These are phyloP conservation scores for Populus nigra DNA, from an alignment of 345 rosid genomes.

Conservation along the genomic window DNA sequence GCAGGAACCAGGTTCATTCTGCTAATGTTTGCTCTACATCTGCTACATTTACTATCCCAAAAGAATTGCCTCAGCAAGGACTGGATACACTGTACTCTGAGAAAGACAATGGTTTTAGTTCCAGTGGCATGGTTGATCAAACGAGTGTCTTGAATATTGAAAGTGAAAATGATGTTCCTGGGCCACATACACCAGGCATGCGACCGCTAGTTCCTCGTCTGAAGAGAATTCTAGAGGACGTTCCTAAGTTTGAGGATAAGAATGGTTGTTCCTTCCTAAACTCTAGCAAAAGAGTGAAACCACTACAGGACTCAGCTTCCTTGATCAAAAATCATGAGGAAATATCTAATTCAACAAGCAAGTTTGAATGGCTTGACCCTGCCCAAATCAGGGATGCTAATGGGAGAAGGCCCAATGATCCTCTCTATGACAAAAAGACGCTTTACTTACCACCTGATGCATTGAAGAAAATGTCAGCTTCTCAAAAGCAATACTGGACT, in stretches of 20 bases:
- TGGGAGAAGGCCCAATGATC: slow-evolving; percentile 73
- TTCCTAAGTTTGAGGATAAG: slow-evolving; percentile 29
- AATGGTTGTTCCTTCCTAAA: slow-evolving; percentile 31
- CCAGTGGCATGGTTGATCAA: slow-evolving; percentile 18
- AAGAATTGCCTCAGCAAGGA: slow-evolving; percentile 21
- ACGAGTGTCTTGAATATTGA: slow-evolving; percentile 21
- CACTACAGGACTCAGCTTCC: slow-evolving; percentile 40
- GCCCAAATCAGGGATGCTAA: slow-evolving; percentile 65
- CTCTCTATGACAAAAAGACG: slow-evolving; percentile 75
- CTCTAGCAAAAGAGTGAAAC: slow-evolving; percentile 53
- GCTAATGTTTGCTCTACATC: slow-evolving; percentile 23
- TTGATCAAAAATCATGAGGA: slow-evolving; percentile 33
- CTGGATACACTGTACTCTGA: slow-evolving; percentile 19
- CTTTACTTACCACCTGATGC: slow-evolving; percentile 72
- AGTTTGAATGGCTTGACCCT: slow-evolving; percentile 92
- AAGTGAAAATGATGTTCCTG: slow-evolving; percentile 40
- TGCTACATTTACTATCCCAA: slow-evolving; percentile 17
- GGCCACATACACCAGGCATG: slow-evolving; percentile 78
- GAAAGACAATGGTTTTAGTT: slow-evolving; percentile 25
- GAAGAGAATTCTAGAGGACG: slow-evolving; percentile 65
- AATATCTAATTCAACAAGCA: slow-evolving; percentile 48
- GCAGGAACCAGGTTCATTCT: slow-evolving; percentile 40
- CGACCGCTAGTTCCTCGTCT: slow-evolving; percentile 51
- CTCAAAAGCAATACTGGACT: slow-evolving; percentile 91
- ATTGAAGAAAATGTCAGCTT: slow-evolving; percentile 78